Percentiles rank a stretch among this genome's conserved stretches.
Conservation (phyloP, 2,329 filamentous ascomycete genomes). For the Samsoniella hepiali region DNA sequence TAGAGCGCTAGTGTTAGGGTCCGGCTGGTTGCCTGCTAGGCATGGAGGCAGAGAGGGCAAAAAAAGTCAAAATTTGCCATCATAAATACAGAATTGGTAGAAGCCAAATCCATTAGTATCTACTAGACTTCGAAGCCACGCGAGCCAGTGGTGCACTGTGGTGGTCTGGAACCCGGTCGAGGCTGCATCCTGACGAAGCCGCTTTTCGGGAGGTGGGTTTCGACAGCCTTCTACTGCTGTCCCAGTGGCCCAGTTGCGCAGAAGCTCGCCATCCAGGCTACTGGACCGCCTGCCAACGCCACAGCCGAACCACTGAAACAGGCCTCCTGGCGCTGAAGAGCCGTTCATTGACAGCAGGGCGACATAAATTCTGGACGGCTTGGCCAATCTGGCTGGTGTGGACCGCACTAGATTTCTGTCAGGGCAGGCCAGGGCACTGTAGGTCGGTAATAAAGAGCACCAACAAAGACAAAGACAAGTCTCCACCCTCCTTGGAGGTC, state of each 20-base stretch:
- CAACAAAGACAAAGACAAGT: not conserved
- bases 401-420: too few species aligned
- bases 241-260: not conserved
- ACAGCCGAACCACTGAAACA: not conserved
- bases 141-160: not conserved
- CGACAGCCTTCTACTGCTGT: not conserved
- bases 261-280: too few species aligned
- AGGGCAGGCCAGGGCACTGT: too few species aligned
- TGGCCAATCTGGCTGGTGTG: too few species aligned
- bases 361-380: too few species aligned
- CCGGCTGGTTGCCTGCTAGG: not conserved
- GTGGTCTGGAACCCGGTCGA: not conserved
- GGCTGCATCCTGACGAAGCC: not conserved
- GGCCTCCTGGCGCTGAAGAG: not conserved
- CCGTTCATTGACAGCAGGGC: not conserved
- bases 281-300: not conserved
- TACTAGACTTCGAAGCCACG: too few species aligned
- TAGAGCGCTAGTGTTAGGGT: too few species aligned
- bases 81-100: not conserved
- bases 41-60: not conserved
- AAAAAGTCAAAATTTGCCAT: not conserved
- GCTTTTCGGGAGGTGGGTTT: not conserved
- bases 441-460: not conserved
- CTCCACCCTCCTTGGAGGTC: conserved; percentile 10
- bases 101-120: not conserved